phyloP scores from a whole-genome alignment of 169 alveolate species.

The Plasmodium vivax region DNA sequence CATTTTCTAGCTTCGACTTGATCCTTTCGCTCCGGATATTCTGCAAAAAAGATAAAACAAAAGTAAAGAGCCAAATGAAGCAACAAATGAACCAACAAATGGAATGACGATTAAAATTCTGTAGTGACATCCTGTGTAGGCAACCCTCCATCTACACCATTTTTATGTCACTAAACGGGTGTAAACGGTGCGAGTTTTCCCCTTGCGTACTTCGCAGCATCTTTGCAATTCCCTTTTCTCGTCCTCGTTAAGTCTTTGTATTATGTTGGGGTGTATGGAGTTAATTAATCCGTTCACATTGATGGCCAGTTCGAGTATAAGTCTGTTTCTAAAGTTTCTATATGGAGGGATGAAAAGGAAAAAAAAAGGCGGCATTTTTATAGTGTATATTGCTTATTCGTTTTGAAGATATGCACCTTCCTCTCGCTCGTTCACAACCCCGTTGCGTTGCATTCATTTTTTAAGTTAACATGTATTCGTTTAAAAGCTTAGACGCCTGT shows the following conservation, averaged over 20 bases:
- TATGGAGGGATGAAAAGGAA: background rate
- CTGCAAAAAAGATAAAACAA: conserved; percentile 17
- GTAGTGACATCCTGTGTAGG: background rate
- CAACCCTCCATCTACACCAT: background rate
- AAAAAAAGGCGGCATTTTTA: background rate
- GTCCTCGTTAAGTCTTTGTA: conserved; percentile 66
- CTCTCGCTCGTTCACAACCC: background rate
- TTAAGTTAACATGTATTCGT: conserved; percentile 58
- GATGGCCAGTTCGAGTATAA: conserved; percentile 72
- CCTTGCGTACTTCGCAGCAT: conserved; percentile 56
- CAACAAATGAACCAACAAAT: too few species aligned
- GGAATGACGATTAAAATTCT: background rate
- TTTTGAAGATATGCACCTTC: background rate
- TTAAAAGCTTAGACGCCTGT: conserved; percentile 69
- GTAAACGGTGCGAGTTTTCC: background rate
- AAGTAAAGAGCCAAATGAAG: background rate
- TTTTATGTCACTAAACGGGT: background rate
- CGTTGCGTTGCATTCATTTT: background rate
- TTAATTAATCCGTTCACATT: conserved; percentile 62
- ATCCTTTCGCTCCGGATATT: conserved; percentile 66
- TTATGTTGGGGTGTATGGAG: conserved; percentile 68
- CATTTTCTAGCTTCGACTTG: conserved; percentile 59
- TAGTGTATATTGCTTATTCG: background rate
- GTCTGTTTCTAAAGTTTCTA: conserved; percentile 71
- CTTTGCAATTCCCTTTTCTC: conserved; percentile 61